Evolutionary conservation across 805 yeast species (phyloP).

Genomic region (Zygotorulaspora sp.): DNA sequence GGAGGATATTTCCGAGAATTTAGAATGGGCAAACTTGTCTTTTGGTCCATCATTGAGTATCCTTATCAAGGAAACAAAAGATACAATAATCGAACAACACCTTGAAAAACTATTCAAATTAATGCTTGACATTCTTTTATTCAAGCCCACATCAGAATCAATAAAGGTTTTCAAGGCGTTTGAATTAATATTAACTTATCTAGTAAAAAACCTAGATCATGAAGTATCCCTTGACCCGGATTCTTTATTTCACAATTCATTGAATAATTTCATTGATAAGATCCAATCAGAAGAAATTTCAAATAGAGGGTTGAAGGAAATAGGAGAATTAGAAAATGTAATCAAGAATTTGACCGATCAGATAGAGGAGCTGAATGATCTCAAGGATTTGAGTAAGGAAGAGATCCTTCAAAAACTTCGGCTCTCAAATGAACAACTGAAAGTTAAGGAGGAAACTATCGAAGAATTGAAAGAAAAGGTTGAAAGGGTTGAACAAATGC

Average conservation of each 20-base stretch:
- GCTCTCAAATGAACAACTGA: slow-evolving; percentile 57
- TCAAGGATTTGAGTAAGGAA: slow-evolving; percentile 56
- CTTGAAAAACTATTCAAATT: slow-evolving; percentile 50
- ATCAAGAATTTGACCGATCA: slow-evolving; percentile 53
- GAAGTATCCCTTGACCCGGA: slow-evolving; percentile 42
- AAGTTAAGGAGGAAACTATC: slow-evolving; percentile 53
- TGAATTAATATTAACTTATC: slow-evolving; percentile 58
- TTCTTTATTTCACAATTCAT: slow-evolving; percentile 69
- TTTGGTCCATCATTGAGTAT: slow-evolving; percentile 24
- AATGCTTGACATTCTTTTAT: slow-evolving; percentile 48
- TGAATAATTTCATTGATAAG: slow-evolving; percentile 64
- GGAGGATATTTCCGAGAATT: slow-evolving; percentile 19
- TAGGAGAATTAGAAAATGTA: slow-evolving; percentile 43
- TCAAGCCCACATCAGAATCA: slow-evolving; percentile 46
- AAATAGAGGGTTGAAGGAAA: slow-evolving; percentile 62
- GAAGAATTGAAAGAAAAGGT: slow-evolving; percentile 56
- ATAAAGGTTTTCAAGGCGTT: slow-evolving; percentile 43
- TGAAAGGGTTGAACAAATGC: slow-evolving; percentile 53
- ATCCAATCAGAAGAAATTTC: slow-evolving; percentile 86
- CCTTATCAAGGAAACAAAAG: slow-evolving; percentile 29
- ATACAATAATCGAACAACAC: slow-evolving; percentile 68
- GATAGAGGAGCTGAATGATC: slow-evolving; percentile 60
- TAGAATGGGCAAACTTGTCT: slow-evolving; percentile 15
- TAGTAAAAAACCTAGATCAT: slow-evolving; percentile 57
- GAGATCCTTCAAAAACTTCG: slow-evolving; percentile 54